Percentiles rank a stretch among this genome's conserved stretches.
phyloP scores from a whole-genome alignment of 2,329 filamentous ascomycete genomes.

The Apiospora arundinis region DNA sequence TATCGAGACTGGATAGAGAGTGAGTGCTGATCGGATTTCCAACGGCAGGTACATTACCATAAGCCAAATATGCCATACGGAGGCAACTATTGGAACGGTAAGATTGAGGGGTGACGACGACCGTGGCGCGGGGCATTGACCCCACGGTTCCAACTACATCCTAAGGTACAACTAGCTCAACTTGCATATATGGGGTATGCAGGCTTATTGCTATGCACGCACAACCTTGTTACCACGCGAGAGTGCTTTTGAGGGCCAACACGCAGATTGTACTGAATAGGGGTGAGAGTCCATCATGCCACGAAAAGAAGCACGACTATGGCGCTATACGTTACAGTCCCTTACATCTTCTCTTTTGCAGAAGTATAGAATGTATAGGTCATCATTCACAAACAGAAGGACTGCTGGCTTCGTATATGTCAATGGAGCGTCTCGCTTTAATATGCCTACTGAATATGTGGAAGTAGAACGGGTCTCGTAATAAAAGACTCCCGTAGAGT shows the following conservation, averaged over 20 bases:
- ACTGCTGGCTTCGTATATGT: background rate
- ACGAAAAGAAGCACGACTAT: too few species aligned
- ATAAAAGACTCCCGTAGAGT: background rate
- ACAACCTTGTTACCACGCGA: background rate
- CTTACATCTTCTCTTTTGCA: background rate
- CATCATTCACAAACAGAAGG: background rate
- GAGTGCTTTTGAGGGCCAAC: slow-evolving; percentile 12
- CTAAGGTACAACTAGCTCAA: too few species aligned
- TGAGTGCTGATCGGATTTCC: background rate
- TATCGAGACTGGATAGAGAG: background rate
- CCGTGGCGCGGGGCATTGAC: slow-evolving; percentile 5
- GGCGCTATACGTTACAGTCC: background rate
- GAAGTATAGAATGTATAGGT: background rate
- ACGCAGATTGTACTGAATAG: background rate
- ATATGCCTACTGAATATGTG: background rate
- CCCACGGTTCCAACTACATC: background rate
- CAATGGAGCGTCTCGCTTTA: background rate
- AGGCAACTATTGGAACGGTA: slow-evolving; percentile 1
- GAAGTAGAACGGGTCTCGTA: background rate
- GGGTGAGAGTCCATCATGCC: too few species aligned
- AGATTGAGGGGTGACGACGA: slow-evolving; percentile 3
- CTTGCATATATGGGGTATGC: background rate
- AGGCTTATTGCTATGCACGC: background rate
- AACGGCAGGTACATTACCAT: background rate
- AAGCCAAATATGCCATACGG: background rate